These are phyloP conservation scores for Trametes sp. DNA, from an alignment of 1,284 basidiomycete species.

Conservation along the genomic window DNA sequence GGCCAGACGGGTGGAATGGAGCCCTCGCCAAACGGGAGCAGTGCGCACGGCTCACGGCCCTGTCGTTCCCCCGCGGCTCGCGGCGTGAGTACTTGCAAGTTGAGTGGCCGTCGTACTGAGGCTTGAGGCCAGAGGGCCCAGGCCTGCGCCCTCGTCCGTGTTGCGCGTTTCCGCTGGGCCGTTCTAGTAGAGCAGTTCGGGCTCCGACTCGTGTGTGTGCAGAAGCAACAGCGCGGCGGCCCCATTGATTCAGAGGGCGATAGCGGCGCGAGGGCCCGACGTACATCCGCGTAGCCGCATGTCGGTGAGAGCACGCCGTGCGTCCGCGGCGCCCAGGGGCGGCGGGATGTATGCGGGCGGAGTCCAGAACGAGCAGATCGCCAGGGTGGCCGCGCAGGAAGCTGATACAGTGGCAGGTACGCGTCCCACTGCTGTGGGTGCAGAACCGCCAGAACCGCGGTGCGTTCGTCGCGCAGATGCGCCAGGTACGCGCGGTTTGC, in stretches of 20 bases:
- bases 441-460: background rate
- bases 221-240: slow-evolving; percentile 2
- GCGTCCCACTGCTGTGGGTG: background rate
- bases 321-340: background rate
- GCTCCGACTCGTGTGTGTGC: slow-evolving; percentile 11
- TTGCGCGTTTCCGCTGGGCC: slow-evolving; percentile 1
- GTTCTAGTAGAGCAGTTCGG: background rate
- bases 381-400: background rate
- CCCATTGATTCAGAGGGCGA: slow-evolving; percentile 15
- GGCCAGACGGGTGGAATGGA: background rate
- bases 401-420: slow-evolving; percentile 1
- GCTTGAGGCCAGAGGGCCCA: too few relatives aligned
- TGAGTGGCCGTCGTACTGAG: too few relatives aligned
- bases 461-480: background rate
- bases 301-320: background rate
- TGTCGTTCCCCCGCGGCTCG: slow-evolving; percentile 1
- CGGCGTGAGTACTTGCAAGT: too few relatives aligned
- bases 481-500: background rate
- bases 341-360: too few relatives aligned
- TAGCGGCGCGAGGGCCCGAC: slow-evolving; percentile 17
- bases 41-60: background rate
- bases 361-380: slow-evolving; percentile 4
- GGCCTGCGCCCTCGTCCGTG: too few relatives aligned
- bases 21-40: background rate
- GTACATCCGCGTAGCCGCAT: slow-evolving; percentile 11